Evolutionary conservation across 1,139 yeast genomes (phyloP).

Genomic region (Kurtzmaniella quercitrusa): DNA sequence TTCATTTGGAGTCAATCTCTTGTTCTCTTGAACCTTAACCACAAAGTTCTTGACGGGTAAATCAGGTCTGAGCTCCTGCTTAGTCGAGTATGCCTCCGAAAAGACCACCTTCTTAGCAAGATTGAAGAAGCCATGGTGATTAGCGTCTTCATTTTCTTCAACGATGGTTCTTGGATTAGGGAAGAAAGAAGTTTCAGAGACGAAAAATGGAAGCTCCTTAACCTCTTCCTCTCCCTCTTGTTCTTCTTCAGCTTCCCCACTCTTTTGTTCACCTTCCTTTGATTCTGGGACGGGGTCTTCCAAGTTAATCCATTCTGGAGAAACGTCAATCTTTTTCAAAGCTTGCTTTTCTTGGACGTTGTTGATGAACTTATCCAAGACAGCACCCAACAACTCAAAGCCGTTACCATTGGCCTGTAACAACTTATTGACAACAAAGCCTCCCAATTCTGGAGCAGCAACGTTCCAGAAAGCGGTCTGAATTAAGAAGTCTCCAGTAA

Average conservation of each 20-base stretch:
- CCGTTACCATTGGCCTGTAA: slow-evolving; percentile 79
- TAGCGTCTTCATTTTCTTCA: slow-evolving; percentile 35
- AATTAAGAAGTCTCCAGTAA: slow-evolving; percentile 67
- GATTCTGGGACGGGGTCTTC: slow-evolving; percentile 18
- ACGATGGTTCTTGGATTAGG: slow-evolving; percentile 49
- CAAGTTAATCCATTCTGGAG: slow-evolving; percentile 41
- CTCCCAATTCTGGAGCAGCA: slow-evolving; percentile 59
- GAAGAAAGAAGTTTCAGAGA: slow-evolving; percentile 54
- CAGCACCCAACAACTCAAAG: slow-evolving; percentile 80
- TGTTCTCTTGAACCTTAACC: slow-evolving; percentile 87
- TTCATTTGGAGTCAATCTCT: slow-evolving; percentile 86
- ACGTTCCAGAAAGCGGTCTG: slow-evolving; percentile 81
- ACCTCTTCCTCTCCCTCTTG: slow-evolving; percentile 23
- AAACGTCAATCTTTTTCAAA: slow-evolving; percentile 41
- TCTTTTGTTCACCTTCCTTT: slow-evolving; percentile 15
- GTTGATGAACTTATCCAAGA: slow-evolving; percentile 64
- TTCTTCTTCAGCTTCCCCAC: slow-evolving; percentile 14
- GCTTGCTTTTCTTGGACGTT: slow-evolving; percentile 46
- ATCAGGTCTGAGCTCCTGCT: slow-evolving; percentile 75
- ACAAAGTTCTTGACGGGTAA: slow-evolving; percentile 80
- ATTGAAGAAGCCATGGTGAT: slow-evolving; percentile 40
- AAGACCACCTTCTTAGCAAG: slow-evolving; percentile 72
- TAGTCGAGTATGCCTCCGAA: slow-evolving; percentile 68
- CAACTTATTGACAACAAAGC: slow-evolving; percentile 71
- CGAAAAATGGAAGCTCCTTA: slow-evolving; percentile 45